Base-by-base conservation (phyloP, 176 grass and related monocot genomes). In the Oryza glaberrima region DNA sequence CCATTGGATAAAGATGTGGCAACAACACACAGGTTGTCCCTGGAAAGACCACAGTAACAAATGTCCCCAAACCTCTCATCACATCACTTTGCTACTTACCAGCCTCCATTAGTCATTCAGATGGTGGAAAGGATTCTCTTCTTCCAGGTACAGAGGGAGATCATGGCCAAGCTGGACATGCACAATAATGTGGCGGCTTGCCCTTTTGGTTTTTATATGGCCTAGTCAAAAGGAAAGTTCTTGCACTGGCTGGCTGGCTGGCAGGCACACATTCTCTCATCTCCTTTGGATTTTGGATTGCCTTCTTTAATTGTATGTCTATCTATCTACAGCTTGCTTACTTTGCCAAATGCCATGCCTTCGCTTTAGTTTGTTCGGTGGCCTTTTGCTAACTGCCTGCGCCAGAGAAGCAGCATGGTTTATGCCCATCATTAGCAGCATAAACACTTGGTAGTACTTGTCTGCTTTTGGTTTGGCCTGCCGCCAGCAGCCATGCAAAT, bases 91-190 rank as follows among this genome's bases (percentile, higher is more conserved):
- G 40, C 40, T 41, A 41, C 7, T 40, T 8, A 52, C 4, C 7
- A 58, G 49, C 19, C 78, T 67, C 67, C 28, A 83, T 74, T 79
- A 74, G 40, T 77, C 84, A 40, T 56, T 81, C 67, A 58, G 32
- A 26, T 48, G 9, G 22, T 22, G 25, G 5, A 74, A 28, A 2
- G 22, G 51, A 22, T 77, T 77, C 49, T 77, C 49, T 76, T 76
- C 30, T 76, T 76, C 17, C 23, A 9, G 56, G 43, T 75, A 40
- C 64, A 58, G 23, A 48, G 70, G 69, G 54, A 25, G 32, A 73
- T 86, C 73, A 90, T 84, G 82, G 84, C 63, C 75, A 60, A 73
- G 80, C 81, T 80, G 89, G 88, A 83, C 68, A 90, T 28, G 32
- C 73, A 84, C 72, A 73, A 46, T 61, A 32, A 65, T 86, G 88